Evolutionary conservation across 1,284 basidiomycete species (phyloP), one percentile per base, ranked within the genome.

Genomic region (Afroboletus lepidellus): DNA sequence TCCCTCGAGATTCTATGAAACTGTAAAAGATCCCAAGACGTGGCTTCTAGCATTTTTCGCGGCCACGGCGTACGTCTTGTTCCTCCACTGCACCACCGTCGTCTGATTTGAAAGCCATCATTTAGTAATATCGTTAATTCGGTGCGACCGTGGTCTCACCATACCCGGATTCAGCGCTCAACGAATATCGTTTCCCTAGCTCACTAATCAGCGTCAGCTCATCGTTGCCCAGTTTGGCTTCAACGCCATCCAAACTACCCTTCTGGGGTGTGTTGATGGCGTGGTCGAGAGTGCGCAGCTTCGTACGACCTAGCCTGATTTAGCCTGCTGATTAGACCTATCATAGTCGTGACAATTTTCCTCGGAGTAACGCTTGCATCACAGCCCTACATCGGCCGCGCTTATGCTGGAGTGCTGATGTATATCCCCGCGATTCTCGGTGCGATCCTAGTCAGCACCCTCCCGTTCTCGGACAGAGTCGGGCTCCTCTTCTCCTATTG

Each of bases 191-290:
- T 49, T 41, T 42, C 36, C 25, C 58, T 71, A 87, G 74, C 75
- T 92, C 58, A 87, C 84, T 37, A 91, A 90, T 67, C 87, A 91
- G 69, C 78, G 82, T 20, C 79, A 84, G 59, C 76, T 91, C 54
- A 90, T 92, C 60, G 80, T 91, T 51, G 76, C 76, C 42, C 77
- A 81, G 48, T 89, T 92, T 65, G 90, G 90, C 15, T 92, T 88
- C 70, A 79, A 76, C 24, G 70, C 72, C 11, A 72, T 87, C 29
- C 81, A 90, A 56, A 92, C 90, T 1, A 89, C 89, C 1, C 72
- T 92, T 3, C 78, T 92, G 32, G 84, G 87, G 32, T 88, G 84
- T 59, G 86, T 91, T 7, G 83, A 85, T 60, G 90, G 90, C 42
- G 72, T 79, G 5, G 78, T 90, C 25, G 84, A 88, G 70, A 88